These are phyloP conservation scores for Coemansia asiatica DNA, from an alignment of 192 early-diverging fungal genomes.

Conservation along the genomic window DNA sequence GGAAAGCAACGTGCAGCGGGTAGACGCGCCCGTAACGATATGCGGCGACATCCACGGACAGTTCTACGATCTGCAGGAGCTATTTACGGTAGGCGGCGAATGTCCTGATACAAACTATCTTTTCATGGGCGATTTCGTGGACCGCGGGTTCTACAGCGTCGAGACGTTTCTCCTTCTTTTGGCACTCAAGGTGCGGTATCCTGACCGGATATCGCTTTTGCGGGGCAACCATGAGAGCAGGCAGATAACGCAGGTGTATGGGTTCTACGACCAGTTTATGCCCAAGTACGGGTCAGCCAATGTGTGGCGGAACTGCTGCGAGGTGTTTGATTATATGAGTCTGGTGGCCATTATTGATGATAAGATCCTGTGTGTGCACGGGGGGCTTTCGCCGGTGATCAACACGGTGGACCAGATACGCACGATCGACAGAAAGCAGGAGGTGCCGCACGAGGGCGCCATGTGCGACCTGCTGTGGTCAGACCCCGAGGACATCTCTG, in stretches of 20 bases:
- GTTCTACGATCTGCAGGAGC: conserved; percentile 93
- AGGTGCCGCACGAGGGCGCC: conserved; percentile 96
- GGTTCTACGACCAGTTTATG: conserved; percentile 97
- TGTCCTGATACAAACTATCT: conserved; percentile 97
- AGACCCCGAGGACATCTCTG: conserved; percentile 86
- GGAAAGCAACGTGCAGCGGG: conserved; percentile 93
- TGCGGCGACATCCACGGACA: conserved; percentile 98
- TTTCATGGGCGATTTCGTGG: conserved; percentile 98
- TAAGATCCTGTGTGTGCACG: conserved; percentile 93
- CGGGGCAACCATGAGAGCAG: conserved; percentile 92
- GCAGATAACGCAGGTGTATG: conserved; percentile 98
- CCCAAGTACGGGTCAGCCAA: conserved; percentile 95
- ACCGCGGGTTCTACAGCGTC: conserved; percentile 93
- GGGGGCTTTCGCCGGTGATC: conserved; percentile 89
- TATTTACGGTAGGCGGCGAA: conserved; percentile 91
- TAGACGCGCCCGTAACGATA: conserved; percentile 94
- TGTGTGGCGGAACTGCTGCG: conserved; percentile 97
- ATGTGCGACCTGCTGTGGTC: conserved; percentile 99
- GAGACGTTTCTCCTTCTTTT: conserved; percentile 96
- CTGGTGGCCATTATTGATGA: conserved; percentile 93
- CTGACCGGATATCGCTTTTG: conserved; percentile 91
- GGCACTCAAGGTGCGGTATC: conserved; percentile 88
- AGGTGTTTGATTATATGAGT: conserved; percentile 95
- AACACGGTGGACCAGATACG: conserved; percentile 95
- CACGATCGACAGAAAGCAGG: conserved; percentile 90